Percentiles rank a stretch among this genome's conserved stretches.
Conservation (phyloP, 352 stramenopile species). For the Phytophthora gonapodyides region DNA sequence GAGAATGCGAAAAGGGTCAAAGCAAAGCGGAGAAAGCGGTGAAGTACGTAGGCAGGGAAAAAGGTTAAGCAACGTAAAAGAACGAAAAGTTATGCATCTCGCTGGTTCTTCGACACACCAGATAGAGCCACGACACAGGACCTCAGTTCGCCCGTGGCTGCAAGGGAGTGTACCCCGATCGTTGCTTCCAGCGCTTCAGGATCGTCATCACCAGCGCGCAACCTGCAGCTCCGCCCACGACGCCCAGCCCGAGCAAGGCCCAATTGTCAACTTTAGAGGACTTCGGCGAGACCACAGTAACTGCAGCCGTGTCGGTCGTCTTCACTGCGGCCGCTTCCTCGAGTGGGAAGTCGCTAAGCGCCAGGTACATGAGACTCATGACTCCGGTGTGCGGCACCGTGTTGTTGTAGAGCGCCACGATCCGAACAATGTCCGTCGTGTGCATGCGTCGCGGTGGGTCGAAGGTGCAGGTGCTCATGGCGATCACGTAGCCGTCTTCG, state of each 20-base stretch:
- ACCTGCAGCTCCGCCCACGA: constrained; percentile 33
- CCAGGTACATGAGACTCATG: constrained; percentile 84
- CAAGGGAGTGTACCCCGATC: constrained; percentile 57
- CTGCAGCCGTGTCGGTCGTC: constrained; percentile 6
- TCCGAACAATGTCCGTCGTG: constrained; percentile 67
- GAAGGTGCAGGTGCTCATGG: constrained; percentile 81
- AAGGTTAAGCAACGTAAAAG: too few relatives aligned
- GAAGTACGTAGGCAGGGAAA: too few relatives aligned
- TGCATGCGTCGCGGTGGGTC: constrained; percentile 71
- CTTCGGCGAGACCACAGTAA: constrained; percentile 1
- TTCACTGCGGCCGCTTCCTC: constrained; percentile 19
- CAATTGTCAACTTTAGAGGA: constrained; percentile 12
- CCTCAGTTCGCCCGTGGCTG: constrained; percentile 19
- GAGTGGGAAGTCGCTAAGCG: constrained; percentile 59
- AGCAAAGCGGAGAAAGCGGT: too few relatives aligned
- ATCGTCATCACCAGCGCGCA: constrained; percentile 30
- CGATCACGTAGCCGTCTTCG: constrained; percentile 69
- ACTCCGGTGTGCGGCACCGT: constrained; percentile 73
- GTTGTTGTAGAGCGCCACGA: constrained; percentile 86
- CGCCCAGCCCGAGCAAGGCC: constrained; percentile 22
- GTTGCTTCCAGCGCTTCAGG: constrained; percentile 52
- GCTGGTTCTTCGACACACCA: not conserved
- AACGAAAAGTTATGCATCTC: too few relatives aligned
- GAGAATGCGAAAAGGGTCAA: too few relatives aligned
- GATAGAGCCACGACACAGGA: not conserved